Evolutionary conservation across 805 yeast genomes (phyloP).

Genomic region (Candida orba): DNA sequence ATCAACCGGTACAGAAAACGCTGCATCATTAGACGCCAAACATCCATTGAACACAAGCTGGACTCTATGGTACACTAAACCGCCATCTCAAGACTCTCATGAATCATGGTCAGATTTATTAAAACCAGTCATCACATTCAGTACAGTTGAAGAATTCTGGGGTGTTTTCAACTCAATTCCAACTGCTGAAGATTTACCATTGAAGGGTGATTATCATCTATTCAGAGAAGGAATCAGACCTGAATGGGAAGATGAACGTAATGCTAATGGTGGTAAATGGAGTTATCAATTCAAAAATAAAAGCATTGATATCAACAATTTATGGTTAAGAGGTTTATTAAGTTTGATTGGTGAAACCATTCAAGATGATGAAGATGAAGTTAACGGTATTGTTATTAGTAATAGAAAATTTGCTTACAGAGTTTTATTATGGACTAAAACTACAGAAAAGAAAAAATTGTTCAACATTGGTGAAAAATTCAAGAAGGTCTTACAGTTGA

Average conservation of each 20-base stretch:
- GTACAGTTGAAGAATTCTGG: conserved; percentile 98
- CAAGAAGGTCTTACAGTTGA: conserved; percentile 74
- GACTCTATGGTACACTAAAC: conserved; percentile 98
- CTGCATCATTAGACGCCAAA: conserved; percentile 25
- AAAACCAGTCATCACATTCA: conserved; percentile 86
- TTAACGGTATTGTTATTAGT: conserved; percentile 89
- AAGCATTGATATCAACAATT: conserved; percentile 64
- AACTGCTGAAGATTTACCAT: conserved; percentile 81
- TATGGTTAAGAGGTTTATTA: conserved; percentile 86
- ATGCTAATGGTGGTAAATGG: conserved; percentile 94
- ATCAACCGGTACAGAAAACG: conserved; percentile 23
- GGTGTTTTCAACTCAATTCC: conserved; percentile 94
- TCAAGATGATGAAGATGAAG: conserved; percentile 71
- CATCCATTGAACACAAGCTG: conserved; percentile 89
- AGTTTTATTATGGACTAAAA: conserved; percentile 90
- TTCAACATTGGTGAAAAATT: conserved; percentile 77
- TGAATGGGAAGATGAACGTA: conserved; percentile 94
- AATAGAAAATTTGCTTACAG: conserved; percentile 77
- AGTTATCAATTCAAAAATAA: conserved; percentile 65
- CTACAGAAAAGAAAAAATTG: conserved; percentile 57
- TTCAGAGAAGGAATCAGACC: conserved; percentile 93
- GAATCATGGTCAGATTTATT: conserved; percentile 91
- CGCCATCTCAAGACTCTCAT: conserved; percentile 53
- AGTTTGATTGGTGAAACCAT: conserved; percentile 94
- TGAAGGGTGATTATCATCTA: conserved; percentile 89